A percentile compares a stretch with the other conserved stretches of the same genome.
Evolutionary conservation across 371 early-diverging fungal genomes (phyloP).

Genomic region (Apophysomyces sp.): DNA sequence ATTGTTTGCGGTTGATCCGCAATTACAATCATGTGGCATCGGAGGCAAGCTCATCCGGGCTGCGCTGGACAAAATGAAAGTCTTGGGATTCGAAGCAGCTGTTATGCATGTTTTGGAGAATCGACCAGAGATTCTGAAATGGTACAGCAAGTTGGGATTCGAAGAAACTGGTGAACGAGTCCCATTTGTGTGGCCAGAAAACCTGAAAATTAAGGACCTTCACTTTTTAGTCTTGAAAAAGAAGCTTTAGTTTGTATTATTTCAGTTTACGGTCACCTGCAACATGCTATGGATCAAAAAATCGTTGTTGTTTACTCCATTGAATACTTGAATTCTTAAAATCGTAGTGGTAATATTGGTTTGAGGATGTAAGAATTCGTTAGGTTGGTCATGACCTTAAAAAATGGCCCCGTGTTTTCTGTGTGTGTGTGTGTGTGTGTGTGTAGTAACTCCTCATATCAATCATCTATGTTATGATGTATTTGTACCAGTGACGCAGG

Average conservation of each 20-base stretch:
- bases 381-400: no score
- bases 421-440: no score
- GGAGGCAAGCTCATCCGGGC: conserved; percentile 53
- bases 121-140: conserved; percentile 46
- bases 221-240: conserved; percentile 34
- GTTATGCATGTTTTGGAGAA: conserved; percentile 50
- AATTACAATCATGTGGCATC: conserved; percentile 53
- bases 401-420: no score
- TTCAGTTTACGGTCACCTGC: no score
- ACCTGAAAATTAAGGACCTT: conserved; percentile 21
- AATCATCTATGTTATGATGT: no score
- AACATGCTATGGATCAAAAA: no score
- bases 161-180: conserved; percentile 48
- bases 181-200: conserved; percentile 42
- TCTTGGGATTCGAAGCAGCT: conserved; percentile 32
- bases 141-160: conserved; percentile 58
- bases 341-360: no score
- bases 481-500: no score
- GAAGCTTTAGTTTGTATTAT: conserved; percentile 11
- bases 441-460: no score
- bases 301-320: no score
- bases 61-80: conserved; percentile 35
- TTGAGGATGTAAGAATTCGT: no score
- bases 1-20: conserved; percentile 50
- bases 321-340: no score